These are phyloP conservation scores for Salix caprea DNA, from an alignment of 345 rosid species.

Conservation along the genomic window DNA sequence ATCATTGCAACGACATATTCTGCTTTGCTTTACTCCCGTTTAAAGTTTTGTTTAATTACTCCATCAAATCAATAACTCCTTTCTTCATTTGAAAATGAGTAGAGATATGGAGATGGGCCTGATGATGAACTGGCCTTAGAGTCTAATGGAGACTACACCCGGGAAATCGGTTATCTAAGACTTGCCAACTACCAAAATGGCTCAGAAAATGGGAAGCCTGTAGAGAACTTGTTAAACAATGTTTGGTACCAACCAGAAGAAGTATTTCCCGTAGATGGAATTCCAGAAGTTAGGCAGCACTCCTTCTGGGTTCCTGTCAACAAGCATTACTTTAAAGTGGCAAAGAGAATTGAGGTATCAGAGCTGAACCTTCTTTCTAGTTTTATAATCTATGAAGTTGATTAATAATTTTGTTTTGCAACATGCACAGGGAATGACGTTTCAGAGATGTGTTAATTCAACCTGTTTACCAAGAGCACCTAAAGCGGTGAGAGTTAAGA, in stretches of 20 bases:
- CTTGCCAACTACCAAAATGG: slow-evolving; percentile 33
- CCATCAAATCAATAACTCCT: too few species aligned
- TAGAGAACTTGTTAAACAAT: slow-evolving; percentile 49
- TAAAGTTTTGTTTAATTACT: too few species aligned
- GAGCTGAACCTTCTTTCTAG: neutral
- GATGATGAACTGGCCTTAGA: slow-evolving; percentile 52
- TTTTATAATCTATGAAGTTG: neutral
- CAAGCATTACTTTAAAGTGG: slow-evolving; percentile 33
- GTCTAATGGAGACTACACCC: slow-evolving; percentile 61
- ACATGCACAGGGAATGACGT: slow-evolving; percentile 35
- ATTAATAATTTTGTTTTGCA: neutral
- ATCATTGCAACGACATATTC: too few species aligned
- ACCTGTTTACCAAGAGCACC: slow-evolving; percentile 63
- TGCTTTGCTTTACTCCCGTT: too few species aligned
- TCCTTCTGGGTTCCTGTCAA: slow-evolving; percentile 66
- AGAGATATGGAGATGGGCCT: slow-evolving; percentile 62
- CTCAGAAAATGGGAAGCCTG: neutral
- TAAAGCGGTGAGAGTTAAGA: slow-evolving; percentile 41
- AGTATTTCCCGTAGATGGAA: slow-evolving; percentile 54
- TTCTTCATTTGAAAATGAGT: neutral
- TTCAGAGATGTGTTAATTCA: slow-evolving; percentile 48
- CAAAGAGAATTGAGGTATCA: slow-evolving; percentile 45
- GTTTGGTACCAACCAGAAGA: slow-evolving; percentile 85
- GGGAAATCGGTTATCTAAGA: slow-evolving; percentile 50
- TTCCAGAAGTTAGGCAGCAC: slow-evolving; percentile 60